Conservation (phyloP, 345 rosid species). For the Euphorbia peplus region DNA sequence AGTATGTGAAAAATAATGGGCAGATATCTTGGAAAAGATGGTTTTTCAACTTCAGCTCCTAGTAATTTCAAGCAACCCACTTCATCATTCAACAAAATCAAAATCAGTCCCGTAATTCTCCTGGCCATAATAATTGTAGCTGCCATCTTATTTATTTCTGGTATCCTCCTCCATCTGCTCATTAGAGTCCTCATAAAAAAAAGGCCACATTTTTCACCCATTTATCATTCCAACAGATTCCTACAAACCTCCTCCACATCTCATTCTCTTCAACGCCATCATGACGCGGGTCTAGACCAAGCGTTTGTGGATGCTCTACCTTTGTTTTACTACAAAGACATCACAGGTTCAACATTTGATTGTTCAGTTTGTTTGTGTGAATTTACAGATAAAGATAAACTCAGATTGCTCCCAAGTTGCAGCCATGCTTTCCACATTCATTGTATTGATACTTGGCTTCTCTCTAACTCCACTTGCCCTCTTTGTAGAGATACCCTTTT, state of each 20-base stretch:
- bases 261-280: conserved; percentile 46
- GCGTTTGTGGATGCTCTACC: conserved; percentile 63
- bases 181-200: conserved; percentile 45
- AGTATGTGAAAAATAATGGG: conserved; percentile 26
- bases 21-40: conserved; percentile 22
- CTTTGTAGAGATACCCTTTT: conserved; percentile 57
- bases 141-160: conserved; percentile 47
- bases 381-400: conserved; percentile 50
- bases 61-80: conserved; percentile 26
- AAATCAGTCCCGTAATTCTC: conserved; percentile 51
- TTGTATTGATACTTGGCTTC: conserved; percentile 79
- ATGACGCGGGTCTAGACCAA: conserved; percentile 76
- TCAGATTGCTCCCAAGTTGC: conserved; percentile 61
- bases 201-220: conserved; percentile 39
- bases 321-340: conserved; percentile 54
- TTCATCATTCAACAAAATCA: conserved; percentile 32
- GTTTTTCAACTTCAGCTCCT: conserved; percentile 14
- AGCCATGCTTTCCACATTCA: conserved; percentile 71
- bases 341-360: conserved; percentile 62
- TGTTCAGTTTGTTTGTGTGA: conserved; percentile 76
- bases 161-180: conserved; percentile 60
- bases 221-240: conserved; percentile 42
- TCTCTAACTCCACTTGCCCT: conserved; percentile 77
- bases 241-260: conserved; percentile 40
- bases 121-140: conserved; percentile 49